Percentiles rank a stretch among this genome's conserved stretches.
Evolutionary conservation across 441 rosid genomes (phyloP).

Genomic region (Euphorbia schlechtendalii): DNA sequence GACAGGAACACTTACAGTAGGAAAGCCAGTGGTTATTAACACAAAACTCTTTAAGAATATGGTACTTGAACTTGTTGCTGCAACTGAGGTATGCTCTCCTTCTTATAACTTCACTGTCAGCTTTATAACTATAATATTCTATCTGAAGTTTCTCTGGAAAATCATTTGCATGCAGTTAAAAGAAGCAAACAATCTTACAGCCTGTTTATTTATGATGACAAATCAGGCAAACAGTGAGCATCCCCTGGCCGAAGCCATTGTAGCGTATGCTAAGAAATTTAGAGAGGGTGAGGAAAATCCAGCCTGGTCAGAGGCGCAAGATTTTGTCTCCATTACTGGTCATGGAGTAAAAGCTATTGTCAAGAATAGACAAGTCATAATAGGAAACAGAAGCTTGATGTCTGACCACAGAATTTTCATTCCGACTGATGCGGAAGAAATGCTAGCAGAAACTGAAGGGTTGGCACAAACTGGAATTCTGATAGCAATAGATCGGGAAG

Average conservation of each 20-base stretch:
- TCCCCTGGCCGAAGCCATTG: conserved; percentile 79
- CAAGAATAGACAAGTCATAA: conserved; percentile 45
- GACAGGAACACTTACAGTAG: conserved; percentile 89
- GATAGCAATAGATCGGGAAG: conserved; percentile 50
- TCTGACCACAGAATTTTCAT: conserved; percentile 32
- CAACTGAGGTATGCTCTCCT: conserved; percentile 57
- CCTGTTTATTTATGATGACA: not conserved
- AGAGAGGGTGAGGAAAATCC: conserved; percentile 70
- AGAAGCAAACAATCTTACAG: not conserved
- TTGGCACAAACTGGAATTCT: conserved; percentile 82
- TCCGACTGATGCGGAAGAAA: conserved; percentile 57
- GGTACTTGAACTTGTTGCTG: conserved; percentile 69
- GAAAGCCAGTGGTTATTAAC: conserved; percentile 75
- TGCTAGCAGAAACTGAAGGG: conserved; percentile 59
- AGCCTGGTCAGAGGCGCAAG: conserved; percentile 67
- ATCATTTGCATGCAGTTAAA: not conserved
- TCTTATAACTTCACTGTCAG: not conserved
- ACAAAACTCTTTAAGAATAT: conserved; percentile 57
- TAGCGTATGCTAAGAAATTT: conserved; percentile 72
- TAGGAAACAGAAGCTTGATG: conserved; percentile 82
- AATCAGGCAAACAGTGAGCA: conserved; percentile 82
- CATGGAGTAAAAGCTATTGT: conserved; percentile 79
- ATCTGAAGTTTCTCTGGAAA: not conserved
- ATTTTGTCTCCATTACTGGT: conserved; percentile 67
- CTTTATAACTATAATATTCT: not conserved